Evolutionary conservation across 352 stramenopile genomes (phyloP), one percentile per base, ranked within the genome.

Genomic region (Plasmopara muralis): DNA sequence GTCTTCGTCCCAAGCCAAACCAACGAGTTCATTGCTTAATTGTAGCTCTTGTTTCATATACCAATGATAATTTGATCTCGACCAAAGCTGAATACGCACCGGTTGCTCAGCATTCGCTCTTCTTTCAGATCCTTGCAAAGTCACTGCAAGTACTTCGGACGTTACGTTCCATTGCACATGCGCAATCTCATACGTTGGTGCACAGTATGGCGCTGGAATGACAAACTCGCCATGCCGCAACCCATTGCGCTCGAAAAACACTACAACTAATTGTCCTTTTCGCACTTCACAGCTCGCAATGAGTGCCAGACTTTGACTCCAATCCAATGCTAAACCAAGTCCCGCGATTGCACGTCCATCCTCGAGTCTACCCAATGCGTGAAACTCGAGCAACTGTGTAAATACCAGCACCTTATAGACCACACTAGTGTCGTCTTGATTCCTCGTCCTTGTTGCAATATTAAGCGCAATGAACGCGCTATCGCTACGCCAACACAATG

Each of bases 231-330:
- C 80, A 53, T 94, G 83, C 2, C 77, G 72, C 38, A 92, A 59
- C 1, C 83, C 83, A 51, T 94, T 94, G 16, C 76, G 66, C 54
- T 94, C 83, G 45, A 94, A 94, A 51, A 93, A 92, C 14, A 90
- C 77, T 12, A 92, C 61, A 30, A 77, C 72, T 25, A 83, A 58
- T 45, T 77, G 57, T 3, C 74, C 65, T 28, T 77, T 81, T 38
- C 80, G 66, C 31, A 57, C 65, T 57, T 93, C 77, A 41, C 66
- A 70, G 46, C 70, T 80, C 8, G 79, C 70, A 42, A 94, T 74
- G 4, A 92, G 63, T 39, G 81, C 81, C 37, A 92, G 70, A 63
- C 85, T 85, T 12, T 85, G 76, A 44, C 68, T 73, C 84, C 84
- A 94, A 40, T 83, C 52, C n/a, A 94, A 28, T 25, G 55, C 35